Conservation (phyloP, 192 early-diverging fungal species). For the Helicostylum pulchrum region DNA sequence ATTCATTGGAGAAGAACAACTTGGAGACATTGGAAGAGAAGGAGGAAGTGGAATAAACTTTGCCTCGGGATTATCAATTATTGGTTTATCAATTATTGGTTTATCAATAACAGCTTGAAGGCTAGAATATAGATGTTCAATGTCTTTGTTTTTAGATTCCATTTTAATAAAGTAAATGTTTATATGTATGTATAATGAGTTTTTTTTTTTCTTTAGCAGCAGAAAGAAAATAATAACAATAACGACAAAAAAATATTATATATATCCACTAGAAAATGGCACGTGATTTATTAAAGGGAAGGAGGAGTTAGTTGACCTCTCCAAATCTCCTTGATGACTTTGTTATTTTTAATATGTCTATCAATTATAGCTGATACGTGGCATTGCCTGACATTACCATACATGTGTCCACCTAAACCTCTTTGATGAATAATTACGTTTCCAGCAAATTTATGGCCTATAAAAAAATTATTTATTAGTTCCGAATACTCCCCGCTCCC, state of each 20-base stretch:
- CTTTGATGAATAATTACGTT: constrained; percentile 52
- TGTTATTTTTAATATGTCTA: constrained; percentile 33
- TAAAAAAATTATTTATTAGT: constrained; percentile 8
- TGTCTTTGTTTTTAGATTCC: constrained; percentile 49
- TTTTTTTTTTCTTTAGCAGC: too few species aligned
- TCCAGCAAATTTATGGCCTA: constrained; percentile 69
- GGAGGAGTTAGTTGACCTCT: constrained; percentile 30
- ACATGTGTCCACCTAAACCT: constrained; percentile 35
- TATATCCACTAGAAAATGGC: not conserved
- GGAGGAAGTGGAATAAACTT: constrained; percentile 28
- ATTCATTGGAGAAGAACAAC: not conserved
- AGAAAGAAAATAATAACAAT: too few species aligned
- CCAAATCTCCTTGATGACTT: constrained; percentile 35
- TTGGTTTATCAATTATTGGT: constrained; percentile 32
- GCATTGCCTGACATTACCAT: constrained; percentile 39
- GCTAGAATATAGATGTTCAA: constrained; percentile 47
- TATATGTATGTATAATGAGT: too few species aligned
- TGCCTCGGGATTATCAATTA: constrained; percentile 22
- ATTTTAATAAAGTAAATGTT: constrained; percentile 27
- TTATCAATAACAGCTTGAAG: constrained; percentile 47
- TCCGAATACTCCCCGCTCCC: too few species aligned
- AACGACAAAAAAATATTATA: too few species aligned
- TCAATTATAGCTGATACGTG: constrained; percentile 34
- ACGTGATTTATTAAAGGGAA: not conserved
- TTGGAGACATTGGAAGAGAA: constrained; percentile 12